These are phyloP conservation scores for Wickerhamomyces bovis DNA, from an alignment of 805 yeast genomes.

Conservation along the genomic window DNA sequence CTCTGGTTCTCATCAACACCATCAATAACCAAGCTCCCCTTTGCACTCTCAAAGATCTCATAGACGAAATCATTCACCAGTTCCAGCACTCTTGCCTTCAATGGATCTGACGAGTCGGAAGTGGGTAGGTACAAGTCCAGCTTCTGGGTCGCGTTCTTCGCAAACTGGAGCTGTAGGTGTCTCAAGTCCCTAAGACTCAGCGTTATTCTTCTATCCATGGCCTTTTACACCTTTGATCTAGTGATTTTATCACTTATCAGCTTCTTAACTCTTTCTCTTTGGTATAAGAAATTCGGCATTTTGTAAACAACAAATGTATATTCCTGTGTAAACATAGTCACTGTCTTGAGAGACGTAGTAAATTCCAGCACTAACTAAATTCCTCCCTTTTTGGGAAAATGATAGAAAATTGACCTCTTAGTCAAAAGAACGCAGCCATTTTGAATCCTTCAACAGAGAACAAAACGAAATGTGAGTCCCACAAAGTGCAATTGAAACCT, in stretches of 20 bases:
- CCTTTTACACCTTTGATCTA: slow-evolving; percentile 14
- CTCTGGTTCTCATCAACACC: slow-evolving; percentile 34
- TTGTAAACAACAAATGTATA: neutral
- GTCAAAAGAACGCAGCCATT: too few species aligned
- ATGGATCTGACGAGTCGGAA: slow-evolving; percentile 35
- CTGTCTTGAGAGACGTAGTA: neutral
- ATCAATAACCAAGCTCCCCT: slow-evolving; percentile 50
- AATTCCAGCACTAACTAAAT: neutral
- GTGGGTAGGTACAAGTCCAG: slow-evolving; percentile 44
- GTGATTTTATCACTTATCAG: neutral
- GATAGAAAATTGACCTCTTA: neutral
- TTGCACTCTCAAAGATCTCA: slow-evolving; percentile 51
- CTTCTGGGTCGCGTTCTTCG: slow-evolving; percentile 36
- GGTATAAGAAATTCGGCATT: neutral
- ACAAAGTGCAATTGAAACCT: neutral
- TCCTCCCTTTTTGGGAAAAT: neutral
- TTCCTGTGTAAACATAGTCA: neutral
- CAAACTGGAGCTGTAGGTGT: slow-evolving; percentile 39
- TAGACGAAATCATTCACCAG: slow-evolving; percentile 41
- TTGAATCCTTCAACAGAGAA: neutral
- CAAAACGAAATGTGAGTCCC: neutral
- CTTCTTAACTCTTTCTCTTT: too few species aligned
- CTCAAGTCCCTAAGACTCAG: slow-evolving; percentile 49
- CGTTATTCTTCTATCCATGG: slow-evolving; percentile 11
- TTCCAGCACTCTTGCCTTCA: slow-evolving; percentile 37